Base-by-base conservation (phyloP, 2,329 filamentous ascomycete species). In the Lojkania enalia region DNA sequence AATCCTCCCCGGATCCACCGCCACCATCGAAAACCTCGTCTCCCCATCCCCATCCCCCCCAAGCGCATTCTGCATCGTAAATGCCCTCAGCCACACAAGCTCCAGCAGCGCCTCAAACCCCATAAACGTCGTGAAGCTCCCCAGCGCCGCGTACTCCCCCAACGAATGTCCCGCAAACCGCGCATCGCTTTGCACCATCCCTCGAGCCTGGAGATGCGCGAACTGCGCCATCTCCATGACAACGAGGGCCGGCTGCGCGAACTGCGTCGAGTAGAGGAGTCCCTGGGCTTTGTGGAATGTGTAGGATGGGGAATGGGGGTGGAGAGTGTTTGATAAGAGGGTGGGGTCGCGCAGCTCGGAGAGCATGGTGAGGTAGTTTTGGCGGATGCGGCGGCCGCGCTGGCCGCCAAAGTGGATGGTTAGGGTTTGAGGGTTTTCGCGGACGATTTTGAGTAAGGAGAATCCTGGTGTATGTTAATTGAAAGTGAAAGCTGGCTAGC, bases 361-460 rank as follows among this genome's bases (percentile, higher is more conserved):
- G 14, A 19, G 23, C 46, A 50, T 55, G 35, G 39, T 46, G 23
- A 65, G 49, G 49, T 70, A 70, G 45, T 67, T 69, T 16, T 63
- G 35, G n/a, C 67, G 51, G 7, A 71, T 60, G 9, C 42, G 40
- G 9, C 50, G 50, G 6, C 68, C 68, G 5, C 54, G 51, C 3
- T 40, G 39, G 25, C 70, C 70, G 11, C 69, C 62, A 36, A 73
- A 73, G 40, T 64, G 51, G 9, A 73, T 55, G 0, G 59, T 70
- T 3, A 72, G 46, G 20, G 54, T 45, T 25, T 66, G 70, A 1
- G 69, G 70, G 36, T 73, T 66, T 9, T 63, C 51, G 4, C 55
- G 43, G 2, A 73, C 69, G 30, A 73, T 70, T 4, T 71, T 56
- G 12, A 56, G 46, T 32, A 69, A 51, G 21, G 39, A 58, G 36